Percentiles rank a stretch among this genome's conserved stretches.
Evolutionary conservation across 1,284 basidiomycete species (phyloP).

Genomic region (Trametes hirsuta): DNA sequence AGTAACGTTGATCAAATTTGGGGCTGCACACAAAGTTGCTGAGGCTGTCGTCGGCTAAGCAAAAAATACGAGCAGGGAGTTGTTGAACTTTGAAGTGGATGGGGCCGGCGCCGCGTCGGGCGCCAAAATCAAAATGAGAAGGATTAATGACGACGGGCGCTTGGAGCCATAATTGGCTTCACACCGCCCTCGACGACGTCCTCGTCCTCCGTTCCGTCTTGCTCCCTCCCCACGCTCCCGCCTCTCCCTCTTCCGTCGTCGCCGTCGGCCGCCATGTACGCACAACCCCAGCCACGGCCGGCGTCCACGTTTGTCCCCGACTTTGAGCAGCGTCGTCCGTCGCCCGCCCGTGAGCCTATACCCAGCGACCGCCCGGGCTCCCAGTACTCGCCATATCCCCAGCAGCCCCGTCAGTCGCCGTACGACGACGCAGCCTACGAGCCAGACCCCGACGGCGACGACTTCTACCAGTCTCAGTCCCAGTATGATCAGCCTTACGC

Average conservation of each 20-base stretch:
- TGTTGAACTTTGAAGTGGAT: too few relatives aligned
- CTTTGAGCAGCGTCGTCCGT: conserved; percentile 26
- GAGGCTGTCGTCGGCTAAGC: too few relatives aligned
- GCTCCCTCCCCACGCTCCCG: conserved; percentile 1
- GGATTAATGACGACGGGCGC: conserved; percentile 5
- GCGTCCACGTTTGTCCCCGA: conserved; percentile 40
- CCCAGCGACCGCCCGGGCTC: conserved; percentile 25
- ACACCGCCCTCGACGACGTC: conserved; percentile 12
- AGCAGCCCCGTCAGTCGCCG: conserved; percentile 29
- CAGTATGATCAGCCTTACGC: conserved; percentile 34
- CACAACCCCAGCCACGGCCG: conserved; percentile 38
- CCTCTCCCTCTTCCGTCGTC: background rate
- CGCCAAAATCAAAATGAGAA: background rate
- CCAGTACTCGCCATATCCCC: conserved; percentile 31
- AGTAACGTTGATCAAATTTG: too few relatives aligned
- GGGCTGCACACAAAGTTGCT: too few relatives aligned
- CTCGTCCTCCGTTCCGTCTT: background rate
- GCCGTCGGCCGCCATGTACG: conserved; percentile 33
- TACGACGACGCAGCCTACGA: conserved; percentile 40
- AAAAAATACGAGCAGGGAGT: background rate
- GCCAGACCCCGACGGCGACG: conserved; percentile 39
- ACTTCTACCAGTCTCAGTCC: conserved; percentile 42
- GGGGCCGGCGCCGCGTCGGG: background rate
- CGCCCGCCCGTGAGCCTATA: conserved; percentile 22
- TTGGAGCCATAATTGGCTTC: conserved; percentile 3